Conservation (phyloP, 257 asterid genomes). For the Paraleonurus japonicus region DNA sequence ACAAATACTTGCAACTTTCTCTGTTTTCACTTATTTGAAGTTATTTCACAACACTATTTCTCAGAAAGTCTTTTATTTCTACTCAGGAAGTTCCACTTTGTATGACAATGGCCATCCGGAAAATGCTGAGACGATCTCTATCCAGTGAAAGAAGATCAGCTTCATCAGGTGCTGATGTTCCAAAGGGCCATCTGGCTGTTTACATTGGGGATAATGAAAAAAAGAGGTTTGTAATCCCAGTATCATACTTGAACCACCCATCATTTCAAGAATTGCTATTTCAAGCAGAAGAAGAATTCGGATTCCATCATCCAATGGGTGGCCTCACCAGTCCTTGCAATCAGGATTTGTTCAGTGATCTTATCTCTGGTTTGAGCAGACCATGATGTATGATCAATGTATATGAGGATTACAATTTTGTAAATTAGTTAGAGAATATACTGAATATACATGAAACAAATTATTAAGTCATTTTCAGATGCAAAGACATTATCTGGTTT, state of each 20-base stretch:
- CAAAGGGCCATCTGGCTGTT: too few relatives aligned
- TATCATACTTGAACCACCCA: too few relatives aligned
- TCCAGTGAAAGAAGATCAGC: not conserved
- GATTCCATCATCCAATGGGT: too few relatives aligned
- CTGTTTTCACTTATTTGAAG: slow-evolving; percentile 7
- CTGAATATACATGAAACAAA: not conserved
- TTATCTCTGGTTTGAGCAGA: too few relatives aligned
- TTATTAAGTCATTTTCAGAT: not conserved
- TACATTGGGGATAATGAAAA: too few relatives aligned
- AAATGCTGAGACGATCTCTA: slow-evolving; percentile 30
- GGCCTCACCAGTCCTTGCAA: too few relatives aligned
- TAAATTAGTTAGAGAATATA: not conserved
- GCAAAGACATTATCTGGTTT: not conserved
- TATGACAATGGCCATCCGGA: slow-evolving; percentile 28
- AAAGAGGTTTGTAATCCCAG: too few relatives aligned
- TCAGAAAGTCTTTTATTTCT: not conserved
- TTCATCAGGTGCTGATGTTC: too few relatives aligned
- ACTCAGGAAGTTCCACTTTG: not conserved
- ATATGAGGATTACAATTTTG: not conserved
- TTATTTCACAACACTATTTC: not conserved
- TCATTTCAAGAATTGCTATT: too few relatives aligned
- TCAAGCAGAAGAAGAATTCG: too few relatives aligned
- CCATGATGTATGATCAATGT: too few relatives aligned
- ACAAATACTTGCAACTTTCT: slow-evolving; percentile 8
- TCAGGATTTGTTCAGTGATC: too few relatives aligned